Conservation (phyloP, 495 filamentous ascomycete species). For the Xylaria palmicola region DNA sequence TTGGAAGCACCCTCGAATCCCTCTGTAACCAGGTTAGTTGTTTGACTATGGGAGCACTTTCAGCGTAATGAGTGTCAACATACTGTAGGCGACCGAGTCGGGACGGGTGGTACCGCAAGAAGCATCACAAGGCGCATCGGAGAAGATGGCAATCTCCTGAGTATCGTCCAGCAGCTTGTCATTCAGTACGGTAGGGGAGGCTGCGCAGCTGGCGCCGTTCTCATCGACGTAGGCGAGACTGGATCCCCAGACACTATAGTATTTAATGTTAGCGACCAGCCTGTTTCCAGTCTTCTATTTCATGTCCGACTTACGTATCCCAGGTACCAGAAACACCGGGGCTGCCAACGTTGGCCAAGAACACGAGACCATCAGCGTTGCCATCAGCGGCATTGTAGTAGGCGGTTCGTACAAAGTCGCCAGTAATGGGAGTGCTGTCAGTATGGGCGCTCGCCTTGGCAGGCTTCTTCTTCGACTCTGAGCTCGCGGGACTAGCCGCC, state of each 20-base stretch:
- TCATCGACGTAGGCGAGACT: conserved; percentile 60
- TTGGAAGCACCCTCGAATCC: conserved; percentile 63
- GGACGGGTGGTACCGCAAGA: conserved; percentile 58
- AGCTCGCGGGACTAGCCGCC: background rate
- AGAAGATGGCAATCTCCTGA: conserved; percentile 62
- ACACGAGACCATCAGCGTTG: conserved; percentile 56
- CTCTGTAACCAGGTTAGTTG: conserved; percentile 41
- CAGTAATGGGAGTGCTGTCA: conserved; percentile 20
- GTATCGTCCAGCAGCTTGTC: conserved; percentile 53
- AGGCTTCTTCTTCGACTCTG: background rate
- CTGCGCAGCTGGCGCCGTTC: conserved; percentile 48
- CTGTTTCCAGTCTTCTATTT: background rate
- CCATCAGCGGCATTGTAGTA: conserved; percentile 57
- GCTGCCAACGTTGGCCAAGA: conserved; percentile 65
- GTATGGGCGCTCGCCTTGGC: conserved; percentile 7
- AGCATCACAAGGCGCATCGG: conserved; percentile 53
- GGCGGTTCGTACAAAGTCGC: conserved; percentile 40
- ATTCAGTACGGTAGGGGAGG: conserved; percentile 49
- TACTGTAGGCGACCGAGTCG: conserved; percentile 62
- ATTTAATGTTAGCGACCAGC: conserved; percentile 1
- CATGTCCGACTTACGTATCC: conserved; percentile 45
- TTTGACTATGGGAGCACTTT: background rate
- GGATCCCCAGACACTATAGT: conserved; percentile 54
- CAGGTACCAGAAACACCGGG: conserved; percentile 55
- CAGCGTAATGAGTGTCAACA: conserved; percentile 19